Percentiles rank a stretch among this genome's conserved stretches.
These are phyloP conservation scores for Termitomyces sp. DNA, from an alignment of 768 basidiomycete genomes.

Conservation along the genomic window DNA sequence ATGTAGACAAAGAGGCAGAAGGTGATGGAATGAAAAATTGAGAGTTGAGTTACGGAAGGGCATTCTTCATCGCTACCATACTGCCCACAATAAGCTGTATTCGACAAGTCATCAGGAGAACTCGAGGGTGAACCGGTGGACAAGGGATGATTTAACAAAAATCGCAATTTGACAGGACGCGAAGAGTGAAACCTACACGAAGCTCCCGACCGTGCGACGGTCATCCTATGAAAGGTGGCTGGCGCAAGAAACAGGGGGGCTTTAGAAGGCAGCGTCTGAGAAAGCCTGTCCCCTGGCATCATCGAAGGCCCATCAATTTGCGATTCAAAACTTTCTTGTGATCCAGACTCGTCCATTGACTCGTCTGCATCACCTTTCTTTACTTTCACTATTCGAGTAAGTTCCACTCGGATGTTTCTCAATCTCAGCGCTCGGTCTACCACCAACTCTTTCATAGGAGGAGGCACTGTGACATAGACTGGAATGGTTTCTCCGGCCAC, in stretches of 20 bases:
- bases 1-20: constrained; percentile 71
- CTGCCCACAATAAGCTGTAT: constrained; percentile 36
- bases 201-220: constrained; percentile 83
- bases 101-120: constrained; percentile 36
- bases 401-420: constrained; percentile 75
- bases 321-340: constrained; percentile 7
- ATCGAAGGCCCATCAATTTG: constrained; percentile 25
- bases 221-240: constrained; percentile 24
- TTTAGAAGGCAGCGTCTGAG: constrained; percentile 32
- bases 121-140: constrained; percentile 44
- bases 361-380: constrained; percentile 36
- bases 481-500: constrained; percentile 69
- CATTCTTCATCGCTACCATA: constrained; percentile 59
- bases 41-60: constrained; percentile 72
- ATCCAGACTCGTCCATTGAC: constrained; percentile 25
- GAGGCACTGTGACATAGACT: constrained; percentile 74
- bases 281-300: constrained; percentile 21
- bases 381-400: constrained; percentile 61
- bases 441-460: constrained; percentile 63
- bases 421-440: constrained; percentile 66
- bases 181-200: constrained; percentile 85
- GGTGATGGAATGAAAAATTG: constrained; percentile 76
- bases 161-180: constrained; percentile 67
- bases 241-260: constrained; percentile 27
- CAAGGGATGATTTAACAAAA: constrained; percentile 67